Conservation (phyloP, 129 eudicot species). For the Deinandra increscens region DNA sequence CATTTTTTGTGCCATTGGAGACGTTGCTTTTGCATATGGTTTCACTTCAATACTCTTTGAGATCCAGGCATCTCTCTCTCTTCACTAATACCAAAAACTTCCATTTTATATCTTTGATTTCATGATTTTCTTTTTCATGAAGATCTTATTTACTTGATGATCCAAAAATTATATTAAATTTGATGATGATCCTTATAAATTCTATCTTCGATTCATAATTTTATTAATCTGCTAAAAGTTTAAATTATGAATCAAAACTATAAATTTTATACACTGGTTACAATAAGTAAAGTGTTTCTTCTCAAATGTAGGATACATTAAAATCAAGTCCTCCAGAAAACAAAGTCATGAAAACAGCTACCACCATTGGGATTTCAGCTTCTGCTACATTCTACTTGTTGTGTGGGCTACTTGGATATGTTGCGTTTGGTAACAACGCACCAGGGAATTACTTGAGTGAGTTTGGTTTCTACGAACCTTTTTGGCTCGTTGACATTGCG, state of each 20-base stretch:
- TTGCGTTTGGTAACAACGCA: constrained; percentile 67
- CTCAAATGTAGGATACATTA: constrained; percentile 41
- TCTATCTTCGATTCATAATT: not conserved
- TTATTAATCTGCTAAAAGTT: not conserved
- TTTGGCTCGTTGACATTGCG: constrained; percentile 62
- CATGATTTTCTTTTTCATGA: too few species aligned
- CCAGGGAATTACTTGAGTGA: constrained; percentile 53
- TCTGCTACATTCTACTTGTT: constrained; percentile 51
- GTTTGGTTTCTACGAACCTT: constrained; percentile 53
- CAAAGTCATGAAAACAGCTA: constrained; percentile 62
- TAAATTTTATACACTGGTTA: not conserved
- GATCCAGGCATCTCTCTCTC: constrained; percentile 28
- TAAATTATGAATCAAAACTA: not conserved
- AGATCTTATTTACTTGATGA: too few species aligned
- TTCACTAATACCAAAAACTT: too few species aligned
- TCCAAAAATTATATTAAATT: too few species aligned
- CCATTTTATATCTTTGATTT: too few species aligned
- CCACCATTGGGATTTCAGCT: constrained; percentile 34
- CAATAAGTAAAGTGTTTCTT: not conserved
- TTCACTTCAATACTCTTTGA: constrained; percentile 53
- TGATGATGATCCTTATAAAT: too few species aligned
- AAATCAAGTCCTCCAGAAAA: constrained; percentile 34
- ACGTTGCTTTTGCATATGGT: constrained; percentile 66
- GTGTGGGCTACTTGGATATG: constrained; percentile 61
- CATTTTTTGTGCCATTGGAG: constrained; percentile 53